phyloP scores from a whole-genome alignment of 176 grass and related monocot species.

The Tuctoria greenei region DNA sequence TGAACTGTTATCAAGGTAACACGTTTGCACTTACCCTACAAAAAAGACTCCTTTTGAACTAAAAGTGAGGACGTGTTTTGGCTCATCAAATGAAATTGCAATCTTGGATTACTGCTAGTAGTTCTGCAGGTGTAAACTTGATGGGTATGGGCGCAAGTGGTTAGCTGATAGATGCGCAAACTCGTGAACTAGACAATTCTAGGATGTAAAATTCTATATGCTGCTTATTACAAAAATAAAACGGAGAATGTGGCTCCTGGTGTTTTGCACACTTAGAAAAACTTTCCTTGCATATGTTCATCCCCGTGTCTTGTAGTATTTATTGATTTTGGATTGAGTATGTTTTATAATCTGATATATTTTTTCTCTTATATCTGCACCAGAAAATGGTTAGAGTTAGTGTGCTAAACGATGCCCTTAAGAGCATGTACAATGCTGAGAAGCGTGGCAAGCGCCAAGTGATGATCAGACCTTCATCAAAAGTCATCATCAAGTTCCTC shows the following conservation, averaged over 20 bases:
- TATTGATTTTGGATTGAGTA: background rate
- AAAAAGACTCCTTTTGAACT: background rate
- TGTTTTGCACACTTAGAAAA: background rate
- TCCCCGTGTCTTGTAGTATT: background rate
- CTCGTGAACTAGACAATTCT: too few species aligned
- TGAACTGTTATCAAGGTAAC: background rate
- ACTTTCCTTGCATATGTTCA: background rate
- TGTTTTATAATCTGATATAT: background rate
- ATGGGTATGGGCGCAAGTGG: background rate
- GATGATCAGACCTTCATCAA: slow-evolving; percentile 22
- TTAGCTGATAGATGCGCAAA: background rate
- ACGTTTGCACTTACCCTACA: background rate
- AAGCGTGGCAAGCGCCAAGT: slow-evolving; percentile 30
- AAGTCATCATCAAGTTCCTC: slow-evolving; percentile 44
- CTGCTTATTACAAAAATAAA: background rate
- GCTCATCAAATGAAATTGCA: background rate
- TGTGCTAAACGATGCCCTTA: slow-evolving; percentile 34
- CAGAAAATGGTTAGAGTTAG: slow-evolving; percentile 33
- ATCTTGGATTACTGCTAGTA: background rate
- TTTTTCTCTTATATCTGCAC: background rate
- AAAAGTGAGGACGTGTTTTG: background rate
- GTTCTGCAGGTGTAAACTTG: background rate
- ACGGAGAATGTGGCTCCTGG: background rate
- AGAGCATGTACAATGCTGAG: slow-evolving; percentile 43
- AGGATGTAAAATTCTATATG: background rate